Base-by-base conservation (phyloP, 2,329 filamentous ascomycete species). In the Teratosphaeriaceae sp. region DNA sequence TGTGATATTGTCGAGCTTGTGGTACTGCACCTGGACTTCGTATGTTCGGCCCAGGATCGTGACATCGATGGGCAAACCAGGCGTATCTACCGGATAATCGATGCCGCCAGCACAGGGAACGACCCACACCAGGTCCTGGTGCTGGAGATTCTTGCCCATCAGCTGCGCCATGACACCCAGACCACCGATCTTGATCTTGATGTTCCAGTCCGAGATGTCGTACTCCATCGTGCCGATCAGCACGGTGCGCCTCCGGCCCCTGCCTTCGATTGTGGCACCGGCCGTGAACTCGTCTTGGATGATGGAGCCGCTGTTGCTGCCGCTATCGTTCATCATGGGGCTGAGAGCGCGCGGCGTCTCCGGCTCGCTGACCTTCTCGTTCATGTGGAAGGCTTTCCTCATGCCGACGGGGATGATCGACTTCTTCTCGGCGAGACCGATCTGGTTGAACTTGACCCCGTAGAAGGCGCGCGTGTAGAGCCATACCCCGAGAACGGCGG, bases 211-310 rank as follows among this genome's bases (percentile, higher is more conserved):
- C 43, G 80, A 77, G 47, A 84, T 83, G 48, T 84, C 79, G 61
- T 84, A 84, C 60, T 84, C 80, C 77, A 84, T 82, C 5, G 80
- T 84, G 11, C 79, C 80, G 41, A 84, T 81, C 18, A 84, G 69
- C 2, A 82, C 75, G 23, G 73, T 82, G n/a, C 76, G 67, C 20
- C 60, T 52, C 43, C 59, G 57, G 18, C 42, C 37, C 43, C 59
- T 58, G 18, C 42, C 37, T 7, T 53, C 49, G 11, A 57, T 38
- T n/a, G 49, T 43, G 18, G 56, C 54, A 19, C 53, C 55, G 16
- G 52, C 52, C n/a, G 47, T 50, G 31, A 43, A 40, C 16, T 51
- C 49, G 20, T 52, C 48, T 22, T 50, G 46, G 30, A 48, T 51
- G 35, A 60, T 46, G 13, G 53, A 52, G 23, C 48, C 44, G n/a